These are phyloP conservation scores for Aspergillus sclerotialis DNA, from an alignment of 2,329 filamentous ascomycete genomes.

Conservation along the genomic window DNA sequence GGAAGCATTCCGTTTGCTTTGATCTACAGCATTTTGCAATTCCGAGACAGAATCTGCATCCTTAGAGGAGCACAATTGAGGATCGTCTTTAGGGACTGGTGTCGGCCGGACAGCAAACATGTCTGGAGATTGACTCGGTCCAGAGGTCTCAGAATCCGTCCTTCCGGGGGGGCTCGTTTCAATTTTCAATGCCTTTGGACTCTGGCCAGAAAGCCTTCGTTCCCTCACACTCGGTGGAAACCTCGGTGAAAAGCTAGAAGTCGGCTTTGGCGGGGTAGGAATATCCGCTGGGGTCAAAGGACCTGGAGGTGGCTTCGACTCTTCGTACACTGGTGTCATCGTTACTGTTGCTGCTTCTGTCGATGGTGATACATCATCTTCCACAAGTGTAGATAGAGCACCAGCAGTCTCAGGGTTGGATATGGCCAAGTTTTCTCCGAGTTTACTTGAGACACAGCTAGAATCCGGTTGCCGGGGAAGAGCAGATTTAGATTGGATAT, in stretches of 20 bases:
- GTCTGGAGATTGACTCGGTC: conserved; percentile 20
- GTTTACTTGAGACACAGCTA: conserved; percentile 67
- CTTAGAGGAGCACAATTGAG: conserved; percentile 12
- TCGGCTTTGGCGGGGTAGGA: conserved; percentile 31
- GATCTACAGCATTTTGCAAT: conserved; percentile 13
- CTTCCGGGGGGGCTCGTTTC: conserved; percentile 54
- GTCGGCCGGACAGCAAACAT: conserved; percentile 15
- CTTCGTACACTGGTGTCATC: no score
- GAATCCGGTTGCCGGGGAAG: conserved; percentile 75
- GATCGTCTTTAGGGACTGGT: conserved; percentile 24
- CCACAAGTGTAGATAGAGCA: conserved; percentile 65
- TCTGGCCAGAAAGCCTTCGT: conserved; percentile 72
- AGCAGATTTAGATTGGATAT: conserved; percentile 58
- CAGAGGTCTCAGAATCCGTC: conserved; percentile 16
- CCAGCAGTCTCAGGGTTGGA: conserved; percentile 65
- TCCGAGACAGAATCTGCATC: conserved; percentile 7
- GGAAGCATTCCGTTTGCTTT: conserved; percentile 25
- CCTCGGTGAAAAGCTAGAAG: conserved; percentile 2
- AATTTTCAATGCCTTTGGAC: conserved; percentile 78
- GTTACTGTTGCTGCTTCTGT: conserved; percentile 25
- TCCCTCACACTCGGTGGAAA: conserved; percentile 55
- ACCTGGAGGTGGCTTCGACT: no score
- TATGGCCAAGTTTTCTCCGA: conserved; percentile 72
- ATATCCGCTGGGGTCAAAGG: conserved; percentile 13
- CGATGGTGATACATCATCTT: conserved; percentile 44